A percentile compares a stretch with the other conserved stretches of the same genome.
Evolutionary conservation across 768 basidiomycete species (phyloP).

Genomic region (Pleurotus tuber-regium): DNA sequence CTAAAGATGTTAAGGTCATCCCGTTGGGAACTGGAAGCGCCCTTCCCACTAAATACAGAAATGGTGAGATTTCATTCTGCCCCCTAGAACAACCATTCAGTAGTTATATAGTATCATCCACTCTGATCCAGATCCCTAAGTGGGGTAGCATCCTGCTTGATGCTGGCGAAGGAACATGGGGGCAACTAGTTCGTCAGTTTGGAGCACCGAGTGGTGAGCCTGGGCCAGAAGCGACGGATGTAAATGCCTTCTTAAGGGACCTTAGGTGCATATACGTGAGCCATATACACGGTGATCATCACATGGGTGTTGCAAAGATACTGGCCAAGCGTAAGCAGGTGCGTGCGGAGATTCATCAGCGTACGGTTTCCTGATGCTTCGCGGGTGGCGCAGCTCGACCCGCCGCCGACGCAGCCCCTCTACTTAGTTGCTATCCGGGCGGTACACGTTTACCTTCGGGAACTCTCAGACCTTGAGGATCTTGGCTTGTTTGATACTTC

Average conservation of each 20-base stretch:
- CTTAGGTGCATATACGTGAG: constrained; percentile 82
- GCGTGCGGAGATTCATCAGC: constrained; percentile 16
- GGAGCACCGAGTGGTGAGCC: constrained; percentile 44
- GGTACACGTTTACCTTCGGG: constrained; percentile 66
- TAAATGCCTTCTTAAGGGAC: constrained; percentile 45
- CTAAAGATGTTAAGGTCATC: constrained; percentile 66
- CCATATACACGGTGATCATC: constrained; percentile 93
- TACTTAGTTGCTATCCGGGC: constrained; percentile 64
- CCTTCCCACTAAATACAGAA: constrained; percentile 81
- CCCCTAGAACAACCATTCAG: background rate
- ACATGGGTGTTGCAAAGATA: constrained; percentile 76
- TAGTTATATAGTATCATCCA: constrained; percentile 60
- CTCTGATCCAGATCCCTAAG: constrained; percentile 71
- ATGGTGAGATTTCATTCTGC: constrained; percentile 49
- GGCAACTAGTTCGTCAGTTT: constrained; percentile 79
- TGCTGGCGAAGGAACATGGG: constrained; percentile 90
- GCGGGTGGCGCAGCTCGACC: constrained; percentile 48
- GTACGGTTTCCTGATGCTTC: background rate
- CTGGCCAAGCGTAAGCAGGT: constrained; percentile 72
- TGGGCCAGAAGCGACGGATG: constrained; percentile 34
- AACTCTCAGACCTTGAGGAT: constrained; percentile 69
- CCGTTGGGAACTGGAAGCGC: constrained; percentile 90
- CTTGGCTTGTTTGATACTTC: constrained; percentile 54
- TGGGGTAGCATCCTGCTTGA: constrained; percentile 82
- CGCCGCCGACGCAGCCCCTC: constrained; percentile 59